Evolutionary conservation across 345 rosid species (phyloP), one percentile per base, ranked within the genome.

Genomic region (Linum trigynum): DNA sequence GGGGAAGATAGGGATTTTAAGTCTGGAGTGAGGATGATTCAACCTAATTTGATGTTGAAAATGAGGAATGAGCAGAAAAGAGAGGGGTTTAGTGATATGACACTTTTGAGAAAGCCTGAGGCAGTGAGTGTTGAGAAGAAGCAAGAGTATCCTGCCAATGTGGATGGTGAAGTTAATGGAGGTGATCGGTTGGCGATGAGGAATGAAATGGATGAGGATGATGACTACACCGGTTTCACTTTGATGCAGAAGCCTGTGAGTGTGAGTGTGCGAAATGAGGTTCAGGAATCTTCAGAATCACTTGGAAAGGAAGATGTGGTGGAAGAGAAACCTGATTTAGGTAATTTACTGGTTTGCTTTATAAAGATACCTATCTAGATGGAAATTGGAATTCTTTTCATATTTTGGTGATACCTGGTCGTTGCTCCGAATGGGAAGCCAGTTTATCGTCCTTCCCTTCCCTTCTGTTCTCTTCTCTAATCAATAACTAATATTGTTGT

Each of bases 21-120:
- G 73, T 66, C 90, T 36, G 84, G 77, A 75, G 70, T 85, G 76
- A 81, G 78, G 59, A 48, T 48, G 53, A 78, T 88, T 66, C 78
- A 76, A 65, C 82, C 86, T 11, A 94, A 86, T 78, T 80, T 90
- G 78, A 86, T 90, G 7, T 50, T 85, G 71, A 82, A 72, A 71
- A 77, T 86, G 92, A 78, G 81, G 65, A 83, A 75, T 68, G 83
- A 76, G 63, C 80, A 62, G 51, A 65, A 45, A 4, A 80, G 78
- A 16, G 95, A 85, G 68, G 82, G 79, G 57, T 88, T 86, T 69
- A 86, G 90, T 79, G 96, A 90, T 55, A 84, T 86, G 90, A 85
- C 85, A 36, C 66, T 89, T 74, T 78, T 86, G 83, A 82, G 89
- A 56, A 86, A 74, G 76, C 96, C 87, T 0, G 84, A 80, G 65